These are phyloP conservation scores for Cutaneotrichosporon dermatis DNA, from an alignment of 1,284 basidiomycete genomes.

Conservation along the genomic window DNA sequence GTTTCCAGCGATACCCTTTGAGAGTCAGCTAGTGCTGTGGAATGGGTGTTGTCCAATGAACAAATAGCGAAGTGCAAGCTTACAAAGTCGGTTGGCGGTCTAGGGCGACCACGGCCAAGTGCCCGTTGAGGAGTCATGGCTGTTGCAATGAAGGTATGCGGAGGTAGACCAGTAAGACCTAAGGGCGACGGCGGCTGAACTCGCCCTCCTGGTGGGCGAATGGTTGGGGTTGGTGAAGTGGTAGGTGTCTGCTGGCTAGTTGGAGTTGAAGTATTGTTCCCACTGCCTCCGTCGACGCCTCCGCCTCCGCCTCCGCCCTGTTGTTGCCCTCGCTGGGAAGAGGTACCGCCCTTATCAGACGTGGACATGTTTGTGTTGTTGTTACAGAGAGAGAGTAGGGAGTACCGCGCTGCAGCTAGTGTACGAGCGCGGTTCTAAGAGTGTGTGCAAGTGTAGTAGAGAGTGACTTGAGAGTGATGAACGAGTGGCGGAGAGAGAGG, in stretches of 20 bases:
- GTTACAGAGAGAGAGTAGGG: too few relatives aligned
- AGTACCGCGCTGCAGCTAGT: too few relatives aligned
- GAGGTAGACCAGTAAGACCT: neutral
- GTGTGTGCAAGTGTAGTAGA: too few relatives aligned
- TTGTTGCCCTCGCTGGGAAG: too few relatives aligned
- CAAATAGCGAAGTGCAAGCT: neutral
- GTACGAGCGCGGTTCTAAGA: too few relatives aligned
- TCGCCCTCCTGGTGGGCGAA: neutral
- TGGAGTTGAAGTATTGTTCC: neutral
- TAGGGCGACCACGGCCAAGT: constrained; percentile 7
- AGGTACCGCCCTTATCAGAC: too few relatives aligned
- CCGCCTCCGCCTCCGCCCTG: too few relatives aligned
- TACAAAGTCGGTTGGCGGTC: constrained; percentile 7
- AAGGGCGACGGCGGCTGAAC: neutral
- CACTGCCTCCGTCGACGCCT: too few relatives aligned
- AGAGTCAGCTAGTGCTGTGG: neutral
- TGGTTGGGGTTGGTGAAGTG: neutral
- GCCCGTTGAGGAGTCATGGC: neutral
- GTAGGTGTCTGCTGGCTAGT: neutral
- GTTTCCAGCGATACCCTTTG: constrained; percentile 1
- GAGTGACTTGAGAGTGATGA: too few relatives aligned
- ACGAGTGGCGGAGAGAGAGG: too few relatives aligned
- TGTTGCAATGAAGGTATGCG: neutral
- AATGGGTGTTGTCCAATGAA: too few relatives aligned
- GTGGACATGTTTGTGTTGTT: too few relatives aligned